phyloP scores from a whole-genome alignment of 208 protist genomes.

The Vickermania ingenoplastis region DNA sequence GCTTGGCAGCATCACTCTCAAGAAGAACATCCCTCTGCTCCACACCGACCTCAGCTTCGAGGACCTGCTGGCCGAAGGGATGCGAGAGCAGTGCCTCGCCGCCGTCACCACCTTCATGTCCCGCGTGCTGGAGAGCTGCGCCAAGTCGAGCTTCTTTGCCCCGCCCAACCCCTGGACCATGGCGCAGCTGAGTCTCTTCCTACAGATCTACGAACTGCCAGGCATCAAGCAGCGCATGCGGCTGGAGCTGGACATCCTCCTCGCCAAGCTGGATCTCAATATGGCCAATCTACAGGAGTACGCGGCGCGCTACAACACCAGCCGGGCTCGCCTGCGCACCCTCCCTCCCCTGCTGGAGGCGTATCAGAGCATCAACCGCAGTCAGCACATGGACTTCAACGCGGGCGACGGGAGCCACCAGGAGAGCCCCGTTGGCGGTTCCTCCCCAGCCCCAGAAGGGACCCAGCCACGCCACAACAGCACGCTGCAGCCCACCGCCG shows the following conservation, averaged over 20 bases:
- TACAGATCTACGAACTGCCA: conserved; percentile 94
- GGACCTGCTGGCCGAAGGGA: conserved; percentile 91
- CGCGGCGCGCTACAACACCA: conserved; percentile 11
- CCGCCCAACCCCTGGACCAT: conserved; percentile 98
- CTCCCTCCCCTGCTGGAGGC: conserved; percentile 28
- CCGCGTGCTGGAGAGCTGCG: conserved; percentile 86
- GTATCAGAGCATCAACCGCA: conserved; percentile 37
- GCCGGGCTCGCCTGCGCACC: conserved; percentile 5
- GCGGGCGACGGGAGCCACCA: background rate
- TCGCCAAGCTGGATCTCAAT: conserved; percentile 60
- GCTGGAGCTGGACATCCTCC: conserved; percentile 94
- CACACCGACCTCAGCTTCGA: conserved; percentile 92
- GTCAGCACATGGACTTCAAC: conserved; percentile 10
- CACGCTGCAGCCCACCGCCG: conserved; percentile 69
- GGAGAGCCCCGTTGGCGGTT: background rate
- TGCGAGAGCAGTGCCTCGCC: conserved; percentile 91
- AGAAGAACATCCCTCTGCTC: conserved; percentile 96
- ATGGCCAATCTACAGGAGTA: conserved; percentile 32
- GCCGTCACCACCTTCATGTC: conserved; percentile 95
- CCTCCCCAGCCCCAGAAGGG: background rate
- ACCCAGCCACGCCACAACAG: conserved; percentile 15
- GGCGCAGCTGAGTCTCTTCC: conserved; percentile 86
- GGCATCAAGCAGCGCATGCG: conserved; percentile 96
- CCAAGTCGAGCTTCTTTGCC: conserved; percentile 91
- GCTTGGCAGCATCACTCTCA: conserved; percentile 97